Conservation (phyloP, 768 basidiomycete genomes). For the Panaeolus cyanescens region DNA sequence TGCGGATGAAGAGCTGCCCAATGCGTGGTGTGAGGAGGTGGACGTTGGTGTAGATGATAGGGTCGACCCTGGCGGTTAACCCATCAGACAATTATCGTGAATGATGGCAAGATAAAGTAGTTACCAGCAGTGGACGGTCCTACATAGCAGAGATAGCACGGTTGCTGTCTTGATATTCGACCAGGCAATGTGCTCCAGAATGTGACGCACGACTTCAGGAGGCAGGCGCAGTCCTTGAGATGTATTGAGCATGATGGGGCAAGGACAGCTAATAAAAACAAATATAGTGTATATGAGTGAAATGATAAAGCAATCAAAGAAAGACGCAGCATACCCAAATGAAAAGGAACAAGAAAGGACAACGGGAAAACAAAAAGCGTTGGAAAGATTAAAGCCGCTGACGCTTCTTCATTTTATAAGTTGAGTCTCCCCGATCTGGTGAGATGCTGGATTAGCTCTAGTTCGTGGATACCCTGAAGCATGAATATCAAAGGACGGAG, state of each 20-base stretch:
- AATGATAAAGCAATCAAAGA: not conserved
- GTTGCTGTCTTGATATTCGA: slow-evolving; percentile 31
- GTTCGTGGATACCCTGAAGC: not conserved
- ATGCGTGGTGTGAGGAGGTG: slow-evolving; percentile 32
- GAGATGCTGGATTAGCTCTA: not conserved
- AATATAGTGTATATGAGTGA: not conserved
- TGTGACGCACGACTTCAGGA: slow-evolving; percentile 36
- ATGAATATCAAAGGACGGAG: not conserved
- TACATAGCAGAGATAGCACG: slow-evolving; percentile 32
- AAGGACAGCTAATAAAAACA: not conserved
- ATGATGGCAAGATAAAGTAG: slow-evolving; percentile 5
- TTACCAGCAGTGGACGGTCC: slow-evolving; percentile 33
- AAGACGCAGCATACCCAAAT: not conserved
- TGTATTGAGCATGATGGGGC: not conserved
- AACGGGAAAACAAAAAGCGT: not conserved
- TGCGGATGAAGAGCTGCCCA: slow-evolving; percentile 36
- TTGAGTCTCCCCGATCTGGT: not conserved
- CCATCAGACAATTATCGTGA: slow-evolving; percentile 3
- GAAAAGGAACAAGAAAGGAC: not conserved
- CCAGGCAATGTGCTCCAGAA: slow-evolving; percentile 35
- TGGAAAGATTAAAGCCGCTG: not conserved
- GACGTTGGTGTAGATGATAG: slow-evolving; percentile 35
- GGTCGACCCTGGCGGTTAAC: slow-evolving; percentile 33
- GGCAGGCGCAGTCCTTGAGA: slow-evolving; percentile 20
- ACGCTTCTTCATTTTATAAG: not conserved